Base-by-base conservation (phyloP, 208 protist genomes). In the Trypanosoma scelopori region DNA sequence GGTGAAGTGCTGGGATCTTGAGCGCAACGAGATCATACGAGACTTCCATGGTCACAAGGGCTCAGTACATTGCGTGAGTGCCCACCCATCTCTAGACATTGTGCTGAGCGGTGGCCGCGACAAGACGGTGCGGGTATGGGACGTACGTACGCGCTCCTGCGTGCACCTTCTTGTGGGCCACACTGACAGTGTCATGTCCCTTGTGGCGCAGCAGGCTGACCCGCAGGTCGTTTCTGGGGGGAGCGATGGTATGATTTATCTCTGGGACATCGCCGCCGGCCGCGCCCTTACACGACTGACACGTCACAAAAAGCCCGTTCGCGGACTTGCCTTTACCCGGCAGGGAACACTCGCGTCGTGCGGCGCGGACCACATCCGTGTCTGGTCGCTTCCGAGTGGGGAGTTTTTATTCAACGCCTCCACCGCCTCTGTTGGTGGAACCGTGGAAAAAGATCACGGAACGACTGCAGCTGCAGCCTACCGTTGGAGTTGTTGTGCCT, bases 1-100 rank as follows among this genome's bases (percentile, higher is more conserved):
- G 39, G 85, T 99, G 18, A 97, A 98, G 64, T 99, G 98, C 78
- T 99, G 99, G 99, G 99, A 99, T 73, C 82, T 99, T 13, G 98
- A 99, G 71, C 73, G 76, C 5, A 97, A 97, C 72, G 85, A 94
- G 65, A 87, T 92, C 23, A 85, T 99, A 25, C 84, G 97, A 12
- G 82, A 98, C 27, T 99, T 99, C 74, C 97, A 99, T 78, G 99
- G 99, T 1, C 98, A 99, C 78, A 83, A 98, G 25, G 95, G 87
- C 52, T 87, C 88, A 43, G 95, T 99, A 11, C 97, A 98, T 72
- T 84, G 77, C 49, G 64, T 98, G 25, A 81, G 92, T 0, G 56
- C 98, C 0, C 99, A 99, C 78, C 98, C 98, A 5, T 89, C 87
- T 5, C 71, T 99, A n/a, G 98, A 99, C 75, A 69, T 99, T 20